phyloP scores from a whole-genome alignment of 2,329 filamentous ascomycete species.

The Ceratocystis destructans region DNA sequence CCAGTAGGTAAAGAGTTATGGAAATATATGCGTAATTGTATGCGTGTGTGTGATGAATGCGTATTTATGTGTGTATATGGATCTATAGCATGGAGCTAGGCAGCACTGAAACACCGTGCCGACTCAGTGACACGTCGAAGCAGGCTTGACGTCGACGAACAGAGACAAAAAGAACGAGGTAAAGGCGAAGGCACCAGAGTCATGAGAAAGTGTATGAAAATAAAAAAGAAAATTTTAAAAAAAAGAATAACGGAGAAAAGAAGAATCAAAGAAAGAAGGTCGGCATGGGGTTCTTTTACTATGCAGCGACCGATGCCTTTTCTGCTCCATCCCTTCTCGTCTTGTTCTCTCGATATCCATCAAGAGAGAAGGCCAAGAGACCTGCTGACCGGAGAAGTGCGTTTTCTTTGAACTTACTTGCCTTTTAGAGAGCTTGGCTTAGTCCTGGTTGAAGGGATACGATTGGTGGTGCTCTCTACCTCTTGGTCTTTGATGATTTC shows the following conservation, averaged over 20 bases:
- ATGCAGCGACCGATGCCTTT: not conserved
- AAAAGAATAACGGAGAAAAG: not conserved
- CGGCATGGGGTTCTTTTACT: not conserved
- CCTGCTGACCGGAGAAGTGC: not conserved
- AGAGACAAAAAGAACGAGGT: not conserved
- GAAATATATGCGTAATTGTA: not conserved
- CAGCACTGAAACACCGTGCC: not conserved
- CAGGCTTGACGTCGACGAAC: not conserved
- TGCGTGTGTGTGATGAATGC: not conserved
- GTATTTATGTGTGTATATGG: slow-evolving; percentile 2
- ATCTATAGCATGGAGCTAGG: not conserved
- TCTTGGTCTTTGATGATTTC: not conserved
- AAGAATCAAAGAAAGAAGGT: not conserved
- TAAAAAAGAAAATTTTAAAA: not conserved
- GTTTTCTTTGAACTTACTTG: not conserved
- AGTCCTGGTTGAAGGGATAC: not conserved
- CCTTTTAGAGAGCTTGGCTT: not conserved
- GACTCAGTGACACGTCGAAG: not conserved
- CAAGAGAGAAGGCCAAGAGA: not conserved
- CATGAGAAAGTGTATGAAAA: not conserved
- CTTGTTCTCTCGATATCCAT: not conserved
- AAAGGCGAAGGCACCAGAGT: not conserved
- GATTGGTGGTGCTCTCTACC: no score
- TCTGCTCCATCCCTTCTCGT: not conserved
- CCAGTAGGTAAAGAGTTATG: not conserved